Percentiles rank a stretch among this genome's conserved stretches.
These are phyloP conservation scores for Kandelia obovata DNA, from an alignment of 345 rosid genomes.

Conservation along the genomic window DNA sequence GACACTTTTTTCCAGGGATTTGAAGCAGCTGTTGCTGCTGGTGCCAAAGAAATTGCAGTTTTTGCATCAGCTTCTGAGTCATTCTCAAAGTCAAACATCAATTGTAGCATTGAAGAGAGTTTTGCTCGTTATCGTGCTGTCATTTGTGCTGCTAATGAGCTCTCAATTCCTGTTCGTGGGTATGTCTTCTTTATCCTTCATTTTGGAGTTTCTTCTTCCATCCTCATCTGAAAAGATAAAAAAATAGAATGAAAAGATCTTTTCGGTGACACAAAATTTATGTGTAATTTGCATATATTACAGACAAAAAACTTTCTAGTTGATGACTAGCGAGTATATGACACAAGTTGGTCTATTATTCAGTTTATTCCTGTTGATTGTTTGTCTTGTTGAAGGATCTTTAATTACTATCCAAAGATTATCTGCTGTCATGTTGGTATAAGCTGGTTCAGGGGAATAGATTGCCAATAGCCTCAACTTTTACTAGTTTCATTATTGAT, in stretches of 20 bases:
- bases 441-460: too few species aligned
- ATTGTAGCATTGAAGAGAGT: slow-evolving; percentile 76
- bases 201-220: background rate
- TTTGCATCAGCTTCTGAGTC: slow-evolving; percentile 85
- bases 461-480: too few species aligned
- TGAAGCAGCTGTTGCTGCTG: slow-evolving; percentile 69
- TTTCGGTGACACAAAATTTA: background rate
- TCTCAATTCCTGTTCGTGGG: slow-evolving; percentile 71
- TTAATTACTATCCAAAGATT: too few species aligned
- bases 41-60: slow-evolving; percentile 71
- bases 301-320: background rate
- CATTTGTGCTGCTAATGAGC: slow-evolving; percentile 48
- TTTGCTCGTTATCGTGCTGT: slow-evolving; percentile 63
- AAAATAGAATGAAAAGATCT: background rate
- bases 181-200: slow-evolving; percentile 24
- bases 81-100: slow-evolving; percentile 72
- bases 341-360: background rate
- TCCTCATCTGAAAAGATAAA: too few species aligned
- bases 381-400: too few species aligned
- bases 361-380: background rate
- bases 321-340: background rate
- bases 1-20: slow-evolving; percentile 46
- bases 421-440: too few species aligned
- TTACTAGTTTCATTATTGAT: too few species aligned
- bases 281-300: background rate